Evolutionary conservation across 1,284 basidiomycete species (phyloP), one percentile per base, ranked within the genome.

Genomic region (Ceratobasidium sp.): DNA sequence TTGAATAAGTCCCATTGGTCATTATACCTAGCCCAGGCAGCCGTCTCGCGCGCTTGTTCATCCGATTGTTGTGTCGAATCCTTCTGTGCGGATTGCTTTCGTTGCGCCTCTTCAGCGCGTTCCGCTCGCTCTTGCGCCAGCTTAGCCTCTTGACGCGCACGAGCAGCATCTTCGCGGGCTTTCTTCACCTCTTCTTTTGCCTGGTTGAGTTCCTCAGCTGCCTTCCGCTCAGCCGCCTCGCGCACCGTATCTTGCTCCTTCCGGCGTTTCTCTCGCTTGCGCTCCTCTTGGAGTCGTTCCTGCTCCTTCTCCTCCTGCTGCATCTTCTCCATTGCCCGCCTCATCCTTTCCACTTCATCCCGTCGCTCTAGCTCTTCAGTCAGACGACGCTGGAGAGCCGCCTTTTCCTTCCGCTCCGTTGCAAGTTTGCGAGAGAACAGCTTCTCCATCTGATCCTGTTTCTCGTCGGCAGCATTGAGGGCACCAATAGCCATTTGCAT

Each of bases 401-500:
- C n/a, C n/a, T n/a, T n/a, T n/a, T n/a, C n/a, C n/a, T n/a, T n/a
- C n/a, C n/a, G n/a, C n/a, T n/a, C n/a, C n/a, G n/a, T n/a, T n/a
- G n/a, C n/a, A n/a, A n/a, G n/a, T n/a, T n/a, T n/a, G n/a, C n/a
- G n/a, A n/a, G n/a, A n/a, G n/a, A 71, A 17, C 27, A 71, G n/a
- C 11, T 27, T 59, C 14, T 71, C 67, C 6, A 54, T 22, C 54
- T 44, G n/a, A 27, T 48, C 44, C 29, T 53, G 45, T 33, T 53
- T 54, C n/a, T 47, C 24, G 27, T 47, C 41, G 33, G 41, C 24
- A n/a, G 54, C 41, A n/a, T 71, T 56, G 15, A 71, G 53, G 24
- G 44, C 14, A 29, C 45, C 27, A 19, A 71, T 71, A 33, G 54
- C 67, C 54, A 71, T 71, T 56, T 71, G 54, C 67, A 71, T 48